phyloP scores from a whole-genome alignment of 1,139 yeast species.

The Saccharomyces hybrid region DNA sequence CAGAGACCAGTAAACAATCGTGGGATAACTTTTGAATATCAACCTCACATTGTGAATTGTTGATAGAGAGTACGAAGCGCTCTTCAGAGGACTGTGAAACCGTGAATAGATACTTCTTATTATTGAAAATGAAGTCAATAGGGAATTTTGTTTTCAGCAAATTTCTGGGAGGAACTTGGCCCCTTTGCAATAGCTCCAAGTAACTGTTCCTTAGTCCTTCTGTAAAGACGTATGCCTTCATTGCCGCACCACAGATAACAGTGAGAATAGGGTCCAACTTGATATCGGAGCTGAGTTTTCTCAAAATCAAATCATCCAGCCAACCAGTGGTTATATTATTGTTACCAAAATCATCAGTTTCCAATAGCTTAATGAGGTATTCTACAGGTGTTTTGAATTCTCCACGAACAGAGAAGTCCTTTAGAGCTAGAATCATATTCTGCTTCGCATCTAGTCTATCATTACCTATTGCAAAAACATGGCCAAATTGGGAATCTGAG shows the following conservation, averaged over 20 bases:
- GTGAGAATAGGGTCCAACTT: slow-evolving; percentile 89
- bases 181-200: slow-evolving; percentile 74
- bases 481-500: slow-evolving; percentile 97
- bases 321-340: slow-evolving; percentile 97
- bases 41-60: slow-evolving; percentile 84
- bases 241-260: slow-evolving; percentile 92
- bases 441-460: slow-evolving; percentile 95
- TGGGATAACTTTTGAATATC: slow-evolving; percentile 83
- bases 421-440: slow-evolving; percentile 96
- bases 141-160: slow-evolving; percentile 81
- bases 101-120: slow-evolving; percentile 84
- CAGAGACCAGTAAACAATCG: slow-evolving; percentile 82
- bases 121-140: slow-evolving; percentile 91
- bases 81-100: slow-evolving; percentile 87
- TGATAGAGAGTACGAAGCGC: slow-evolving; percentile 78
- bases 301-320: slow-evolving; percentile 91
- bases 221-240: slow-evolving; percentile 80
- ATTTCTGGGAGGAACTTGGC: slow-evolving; percentile 84
- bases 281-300: slow-evolving; percentile 80
- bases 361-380: slow-evolving; percentile 85
- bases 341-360: slow-evolving; percentile 92
- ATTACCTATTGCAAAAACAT: slow-evolving; percentile 96
- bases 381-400: slow-evolving; percentile 97
- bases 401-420: slow-evolving; percentile 93
- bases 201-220: slow-evolving; percentile 65